Conservation (phyloP, 2,329 filamentous ascomycete genomes). For the Myriosclerotinia duriaeana region DNA sequence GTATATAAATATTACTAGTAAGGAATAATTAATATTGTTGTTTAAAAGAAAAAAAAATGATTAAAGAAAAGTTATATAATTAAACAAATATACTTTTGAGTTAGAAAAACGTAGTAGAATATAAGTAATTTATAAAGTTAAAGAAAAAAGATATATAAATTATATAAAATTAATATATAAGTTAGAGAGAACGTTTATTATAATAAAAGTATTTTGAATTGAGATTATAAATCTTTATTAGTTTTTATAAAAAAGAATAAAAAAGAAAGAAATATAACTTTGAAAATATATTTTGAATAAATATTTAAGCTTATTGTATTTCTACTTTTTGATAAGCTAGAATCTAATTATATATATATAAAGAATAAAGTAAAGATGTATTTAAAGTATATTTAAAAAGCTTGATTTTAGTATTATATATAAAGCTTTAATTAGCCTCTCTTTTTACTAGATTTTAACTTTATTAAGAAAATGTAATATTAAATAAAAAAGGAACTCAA, state of each 20-base stretch:
- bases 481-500: neutral
- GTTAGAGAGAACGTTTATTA: neutral
- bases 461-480: neutral
- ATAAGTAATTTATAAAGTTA: neutral
- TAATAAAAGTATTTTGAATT: neutral
- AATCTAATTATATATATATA: no score
- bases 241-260: neutral
- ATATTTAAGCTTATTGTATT: neutral
- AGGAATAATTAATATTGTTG: no score
- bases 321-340: no score
- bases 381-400: neutral
- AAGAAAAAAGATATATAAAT: neutral
- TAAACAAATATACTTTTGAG: no score
- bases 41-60: no score
- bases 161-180: neutral
- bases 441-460: neutral
- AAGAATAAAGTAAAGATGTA: neutral
- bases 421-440: neutral
- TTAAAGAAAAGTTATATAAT: no score
- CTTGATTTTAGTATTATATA: neutral
- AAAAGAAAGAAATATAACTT: neutral
- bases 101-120: no score
- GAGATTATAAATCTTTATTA: neutral
- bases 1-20: no score
- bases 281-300: neutral